These are phyloP conservation scores for Tympanopsis confertula DNA, from an alignment of 2,329 filamentous ascomycete genomes.

Conservation along the genomic window DNA sequence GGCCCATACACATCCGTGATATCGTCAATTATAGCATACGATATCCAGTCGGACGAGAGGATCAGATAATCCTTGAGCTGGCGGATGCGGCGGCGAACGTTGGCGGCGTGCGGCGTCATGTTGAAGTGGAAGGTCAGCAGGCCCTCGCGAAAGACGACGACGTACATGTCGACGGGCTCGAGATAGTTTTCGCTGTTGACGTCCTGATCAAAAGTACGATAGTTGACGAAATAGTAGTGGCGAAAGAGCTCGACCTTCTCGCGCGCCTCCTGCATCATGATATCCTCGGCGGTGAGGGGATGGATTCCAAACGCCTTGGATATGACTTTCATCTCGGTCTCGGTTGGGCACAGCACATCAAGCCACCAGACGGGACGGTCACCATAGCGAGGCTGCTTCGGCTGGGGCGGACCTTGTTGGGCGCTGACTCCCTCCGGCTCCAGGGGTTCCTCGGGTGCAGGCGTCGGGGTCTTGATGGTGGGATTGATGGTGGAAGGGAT, in stretches of 20 bases:
- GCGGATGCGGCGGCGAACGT: slow-evolving; percentile 83
- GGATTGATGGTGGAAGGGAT: neutral
- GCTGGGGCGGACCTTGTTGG: slow-evolving; percentile 5
- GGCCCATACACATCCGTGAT: slow-evolving; percentile 95
- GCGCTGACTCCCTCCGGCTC: slow-evolving; percentile 1
- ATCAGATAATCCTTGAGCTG: slow-evolving; percentile 90
- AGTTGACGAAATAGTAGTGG: slow-evolving; percentile 98
- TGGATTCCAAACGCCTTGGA: slow-evolving; percentile 92
- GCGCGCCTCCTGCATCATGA: slow-evolving; percentile 91
- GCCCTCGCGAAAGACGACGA: slow-evolving; percentile 90
- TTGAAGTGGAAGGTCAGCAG: slow-evolving; percentile 95
- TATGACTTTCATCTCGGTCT: slow-evolving; percentile 88
- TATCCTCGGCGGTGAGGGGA: slow-evolving; percentile 87
- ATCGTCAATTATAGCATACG: slow-evolving; percentile 94
- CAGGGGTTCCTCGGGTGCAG: neutral
- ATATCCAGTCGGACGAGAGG: slow-evolving; percentile 92
- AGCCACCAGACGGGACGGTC: slow-evolving; percentile 94
- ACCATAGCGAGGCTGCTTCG: slow-evolving; percentile 41
- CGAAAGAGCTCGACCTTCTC: slow-evolving; percentile 97
- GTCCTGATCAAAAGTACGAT: slow-evolving; percentile 94
- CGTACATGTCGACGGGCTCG: slow-evolving; percentile 93
- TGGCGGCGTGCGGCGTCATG: slow-evolving; percentile 86
- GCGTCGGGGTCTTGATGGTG: neutral
- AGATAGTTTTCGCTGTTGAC: slow-evolving; percentile 78
- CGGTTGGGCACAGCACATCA: slow-evolving; percentile 80